Base-by-base conservation (phyloP, 2,329 filamentous ascomycete genomes). In the Epichloe sylvatica region DNA sequence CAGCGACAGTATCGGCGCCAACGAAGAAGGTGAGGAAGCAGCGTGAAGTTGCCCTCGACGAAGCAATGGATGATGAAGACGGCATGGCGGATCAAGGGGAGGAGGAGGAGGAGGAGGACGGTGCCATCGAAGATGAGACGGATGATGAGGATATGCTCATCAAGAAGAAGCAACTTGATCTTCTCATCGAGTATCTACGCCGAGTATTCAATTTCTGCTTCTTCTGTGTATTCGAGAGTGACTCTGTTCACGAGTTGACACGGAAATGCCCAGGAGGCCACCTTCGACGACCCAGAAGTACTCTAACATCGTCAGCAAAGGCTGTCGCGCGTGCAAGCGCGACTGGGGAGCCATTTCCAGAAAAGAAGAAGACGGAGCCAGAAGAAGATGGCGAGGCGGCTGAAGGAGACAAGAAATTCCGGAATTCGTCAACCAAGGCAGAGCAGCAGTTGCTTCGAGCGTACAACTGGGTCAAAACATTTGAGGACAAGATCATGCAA, bases 121-220 rank as follows among this genome's bases (percentile, higher is more conserved):
- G 83, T 44, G 76, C 83, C 39, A 80, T 88, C 52, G 87, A 92
- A 47, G 89, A 95, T 53, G 91, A 96, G 54, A 76, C 83, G 35
- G 91, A 98, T 57, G 88, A 94, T 59, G 88, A 95, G 61, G 88
- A 96, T 39, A 72, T 96, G 38, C 67, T 96, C 49, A 77, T 83
- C 39, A 92, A 94, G 74, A 97, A 97, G 77, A 97, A 98, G 74
- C 90, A 92, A 61, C 79, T 98, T 46, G 92, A 98, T 67, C 74
- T 98, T 36, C 76, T 95, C 65, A 92, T 97, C 48, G 92, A 98
- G 69, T 98, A 98, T 64, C 76, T 98, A 52, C 88, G 92, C 47
- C 83, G 92, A 15, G 92, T 98, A 47, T 94, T 94, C 75, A 96
- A 92, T 69, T 97, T 98, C 70, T 98, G 92, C 72, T 96, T 98